Percentiles rank a stretch among this genome's conserved stretches.
Evolutionary conservation across 345 rosid genomes (phyloP).

Genomic region (Carallia pectinifolia): DNA sequence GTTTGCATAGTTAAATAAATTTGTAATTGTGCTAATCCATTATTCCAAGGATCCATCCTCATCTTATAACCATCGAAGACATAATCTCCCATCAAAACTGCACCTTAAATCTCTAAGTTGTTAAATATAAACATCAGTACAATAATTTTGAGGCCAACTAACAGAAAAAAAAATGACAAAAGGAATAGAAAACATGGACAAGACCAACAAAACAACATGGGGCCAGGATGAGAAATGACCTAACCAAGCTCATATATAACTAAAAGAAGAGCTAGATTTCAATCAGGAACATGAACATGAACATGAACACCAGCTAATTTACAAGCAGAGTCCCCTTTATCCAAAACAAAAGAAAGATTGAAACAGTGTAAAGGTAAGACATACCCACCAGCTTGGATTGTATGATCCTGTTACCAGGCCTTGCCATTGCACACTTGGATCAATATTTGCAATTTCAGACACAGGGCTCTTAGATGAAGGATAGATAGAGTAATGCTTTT

Average conservation of each 20-base stretch:
- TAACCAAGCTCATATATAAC: too few species aligned
- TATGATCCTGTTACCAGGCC: constrained; percentile 41
- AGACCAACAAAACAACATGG: too few species aligned
- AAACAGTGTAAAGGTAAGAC: constrained; percentile 27
- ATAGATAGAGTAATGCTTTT: not conserved
- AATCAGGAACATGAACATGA: not conserved
- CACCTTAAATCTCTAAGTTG: not conserved
- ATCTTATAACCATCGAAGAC: not conserved
- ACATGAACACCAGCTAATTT: not conserved
- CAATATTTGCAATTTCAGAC: not conserved
- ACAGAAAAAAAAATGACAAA: not conserved
- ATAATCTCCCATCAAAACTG: too few species aligned
- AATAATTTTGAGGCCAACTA: not conserved
- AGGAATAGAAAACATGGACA: not conserved
- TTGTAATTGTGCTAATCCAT: too few species aligned
- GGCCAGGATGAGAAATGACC: too few species aligned
- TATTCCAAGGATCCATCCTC: too few species aligned
- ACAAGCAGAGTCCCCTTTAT: too few species aligned
- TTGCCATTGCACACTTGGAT: constrained; percentile 37
- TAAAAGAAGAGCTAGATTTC: too few species aligned
- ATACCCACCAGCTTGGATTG: constrained; percentile 60
- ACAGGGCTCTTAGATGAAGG: too few species aligned
- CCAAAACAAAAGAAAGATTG: not conserved
- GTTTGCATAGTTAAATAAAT: too few species aligned
- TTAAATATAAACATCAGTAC: not conserved